Base-by-base conservation (phyloP, 1,284 basidiomycete species). In the Pascua sp. region DNA sequence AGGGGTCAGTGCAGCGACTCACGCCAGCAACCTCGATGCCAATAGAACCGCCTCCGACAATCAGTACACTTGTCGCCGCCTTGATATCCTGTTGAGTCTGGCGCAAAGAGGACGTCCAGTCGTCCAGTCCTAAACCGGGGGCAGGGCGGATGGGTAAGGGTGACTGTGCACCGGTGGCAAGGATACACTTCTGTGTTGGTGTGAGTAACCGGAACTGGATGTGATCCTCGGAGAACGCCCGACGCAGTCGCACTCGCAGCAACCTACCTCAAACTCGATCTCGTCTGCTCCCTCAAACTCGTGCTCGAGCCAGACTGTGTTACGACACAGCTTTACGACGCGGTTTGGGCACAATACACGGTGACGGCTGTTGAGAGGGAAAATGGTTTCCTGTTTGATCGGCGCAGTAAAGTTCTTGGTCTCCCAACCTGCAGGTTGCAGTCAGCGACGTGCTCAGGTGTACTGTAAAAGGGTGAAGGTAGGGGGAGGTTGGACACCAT, bases 1-100 rank as follows among this genome's bases (percentile, higher is more conserved):
- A 32, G 24, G 24, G 24, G 24, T 32, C 24, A 32, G 45, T 47
- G 36, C 16, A 39, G 12, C 2, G n/a, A 68, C 72, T 65, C 39
- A 74, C 74, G 46, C 80, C 80, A 0, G 77, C 77, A 42, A 78
- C 69, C 50, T 82, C 80, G 38, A 81, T 66, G 2, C 80, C 80
- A 8, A 78, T 77, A 2, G 78, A 68, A 5, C 81, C 81, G 41
- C 73, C 79, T 11, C 78, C 79, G 39, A 79, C 63, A 17, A 79
- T 62, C 11, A 80, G 67, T 16, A 80, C 56, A 45, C 71, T 73
- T 8, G 60, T 52, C 1, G 77, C 68, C 11, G 36, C 43, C 38
- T 48, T 42, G 36, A 62, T 55, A 37, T 57, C 57, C 15, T 47
- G 16, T 49, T 62, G 60, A 32, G 60, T 61, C 38, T 61, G 61